Evolutionary conservation across 768 basidiomycete genomes (phyloP).

Genomic region (Rhodotorula graminis): DNA sequence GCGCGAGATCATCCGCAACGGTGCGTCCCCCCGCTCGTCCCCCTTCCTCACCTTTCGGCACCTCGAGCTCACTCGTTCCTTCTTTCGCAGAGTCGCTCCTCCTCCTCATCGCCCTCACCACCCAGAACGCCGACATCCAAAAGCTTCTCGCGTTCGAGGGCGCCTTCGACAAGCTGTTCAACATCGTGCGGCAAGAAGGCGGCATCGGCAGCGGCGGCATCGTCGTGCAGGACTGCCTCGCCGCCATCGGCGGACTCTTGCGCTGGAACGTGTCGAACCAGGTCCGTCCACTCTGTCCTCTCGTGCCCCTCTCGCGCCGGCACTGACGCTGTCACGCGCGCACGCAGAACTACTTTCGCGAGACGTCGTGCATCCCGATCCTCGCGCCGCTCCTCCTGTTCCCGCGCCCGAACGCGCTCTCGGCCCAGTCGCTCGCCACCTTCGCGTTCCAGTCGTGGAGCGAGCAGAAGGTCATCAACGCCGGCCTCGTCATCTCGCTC

Average conservation of each 20-base stretch:
- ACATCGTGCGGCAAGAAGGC: conserved; percentile 77
- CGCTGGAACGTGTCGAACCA: conserved; percentile 93
- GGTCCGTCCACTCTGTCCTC: conserved; percentile 50
- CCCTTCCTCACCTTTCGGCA: conserved; percentile 3
- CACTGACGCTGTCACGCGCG: background rate
- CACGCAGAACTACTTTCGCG: conserved; percentile 86
- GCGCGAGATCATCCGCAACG: conserved; percentile 81
- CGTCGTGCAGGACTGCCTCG: conserved; percentile 76
- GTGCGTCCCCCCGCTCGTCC: conserved; percentile 51
- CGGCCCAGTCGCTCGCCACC: conserved; percentile 64
- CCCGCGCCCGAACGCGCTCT: conserved; percentile 62
- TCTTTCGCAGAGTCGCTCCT: conserved; percentile 66
- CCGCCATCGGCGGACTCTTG: conserved; percentile 77
- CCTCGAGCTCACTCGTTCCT: conserved; percentile 36
- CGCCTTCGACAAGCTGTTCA: conserved; percentile 90
- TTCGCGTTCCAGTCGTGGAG: conserved; percentile 98
- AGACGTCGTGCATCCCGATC: conserved; percentile 64
- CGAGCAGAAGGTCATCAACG: conserved; percentile 77
- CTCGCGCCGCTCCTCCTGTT: conserved; percentile 58
- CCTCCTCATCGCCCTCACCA: conserved; percentile 72
- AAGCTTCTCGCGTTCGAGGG: conserved; percentile 96
- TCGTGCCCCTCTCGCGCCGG: background rate
- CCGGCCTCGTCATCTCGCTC: conserved; percentile 69
- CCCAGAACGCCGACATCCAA: conserved; percentile 83
- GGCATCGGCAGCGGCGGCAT: conserved; percentile 80